A percentile compares a stretch with the other conserved stretches of the same genome.
phyloP scores from a whole-genome alignment of 176 grass and related monocot genomes.

The Luzula sylvatica region DNA sequence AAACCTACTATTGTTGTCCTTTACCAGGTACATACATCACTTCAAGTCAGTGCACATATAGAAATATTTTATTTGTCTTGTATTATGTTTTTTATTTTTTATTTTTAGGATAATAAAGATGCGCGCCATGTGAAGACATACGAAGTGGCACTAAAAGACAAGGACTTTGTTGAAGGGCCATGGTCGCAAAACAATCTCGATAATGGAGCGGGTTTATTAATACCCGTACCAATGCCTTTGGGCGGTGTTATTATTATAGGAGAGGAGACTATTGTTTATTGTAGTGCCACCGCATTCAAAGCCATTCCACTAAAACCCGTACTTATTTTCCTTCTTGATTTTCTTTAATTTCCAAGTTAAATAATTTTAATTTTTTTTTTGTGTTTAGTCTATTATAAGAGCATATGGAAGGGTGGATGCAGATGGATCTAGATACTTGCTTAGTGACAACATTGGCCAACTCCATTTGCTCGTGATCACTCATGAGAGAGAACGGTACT shows the following conservation, averaged over 20 bases:
- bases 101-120: slow-evolving; percentile 83
- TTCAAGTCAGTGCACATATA: too few relatives aligned
- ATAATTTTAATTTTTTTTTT: slow-evolving; percentile 13
- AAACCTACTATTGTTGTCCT: slow-evolving; percentile 86
- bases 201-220: slow-evolving; percentile 79
- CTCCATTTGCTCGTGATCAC: slow-evolving; percentile 96
- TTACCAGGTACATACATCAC: slow-evolving; percentile 45
- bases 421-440: slow-evolving; percentile 95
- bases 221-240: slow-evolving; percentile 82
- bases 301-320: slow-evolving; percentile 97
- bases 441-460: slow-evolving; percentile 79
- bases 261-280: slow-evolving; percentile 94
- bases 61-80: too few relatives aligned
- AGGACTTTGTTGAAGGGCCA: slow-evolving; percentile 88
- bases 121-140: slow-evolving; percentile 98
- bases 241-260: slow-evolving; percentile 96
- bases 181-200: slow-evolving; percentile 98
- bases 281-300: slow-evolving; percentile 79
- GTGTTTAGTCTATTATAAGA: slow-evolving; percentile 76
- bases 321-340: neutral
- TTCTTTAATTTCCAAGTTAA: too few relatives aligned
- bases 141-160: slow-evolving; percentile 90
- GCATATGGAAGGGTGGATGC: slow-evolving; percentile 90
- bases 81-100: slow-evolving; percentile 4
- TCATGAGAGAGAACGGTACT: slow-evolving; percentile 86